Conservation (phyloP, 2,329 filamentous ascomycete species). For the Berkeleyomyces basicola region DNA sequence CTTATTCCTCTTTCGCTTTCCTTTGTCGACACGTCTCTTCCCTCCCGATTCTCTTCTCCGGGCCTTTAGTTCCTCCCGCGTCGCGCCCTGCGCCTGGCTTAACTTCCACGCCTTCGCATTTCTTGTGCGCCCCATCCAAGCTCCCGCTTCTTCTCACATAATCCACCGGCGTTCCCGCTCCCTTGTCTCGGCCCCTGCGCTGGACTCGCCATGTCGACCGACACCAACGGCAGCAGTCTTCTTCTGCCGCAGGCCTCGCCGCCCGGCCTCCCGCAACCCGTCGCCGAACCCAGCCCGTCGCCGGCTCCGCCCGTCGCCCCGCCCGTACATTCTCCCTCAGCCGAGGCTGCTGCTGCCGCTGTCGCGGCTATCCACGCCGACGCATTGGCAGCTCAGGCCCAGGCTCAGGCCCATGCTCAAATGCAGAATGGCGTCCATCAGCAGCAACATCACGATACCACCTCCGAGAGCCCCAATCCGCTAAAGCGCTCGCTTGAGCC, state of each 20-base stretch:
- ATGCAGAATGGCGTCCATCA: not conserved
- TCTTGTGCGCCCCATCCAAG: no score
- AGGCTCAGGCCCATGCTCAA: conserved; percentile 10
- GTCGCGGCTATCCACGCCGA: conserved; percentile 23
- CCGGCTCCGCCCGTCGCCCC: conserved; percentile 21
- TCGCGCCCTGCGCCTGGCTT: conserved; percentile 7
- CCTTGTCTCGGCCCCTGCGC: no score
- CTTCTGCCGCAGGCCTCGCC: conserved; percentile 25
- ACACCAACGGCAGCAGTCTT: conserved; percentile 17
- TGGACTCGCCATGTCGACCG: conserved; percentile 33
- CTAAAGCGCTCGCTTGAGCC: conserved; percentile 27
- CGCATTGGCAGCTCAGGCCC: conserved; percentile 22
- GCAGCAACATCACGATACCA: conserved; percentile 17
- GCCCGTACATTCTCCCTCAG: conserved; percentile 18
- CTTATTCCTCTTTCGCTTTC: not conserved
- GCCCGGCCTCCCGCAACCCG: conserved; percentile 31
- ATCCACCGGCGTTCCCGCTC: no score
- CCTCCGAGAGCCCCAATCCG: conserved; percentile 21
- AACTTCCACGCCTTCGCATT: not conserved
- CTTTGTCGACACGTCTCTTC: not conserved
- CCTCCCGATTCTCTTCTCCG: not conserved
- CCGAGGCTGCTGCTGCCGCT: conserved; percentile 10
- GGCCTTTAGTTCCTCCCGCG: not conserved
- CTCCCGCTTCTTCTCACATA: no score
- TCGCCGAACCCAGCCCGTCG: not conserved